A percentile compares a stretch with the other conserved stretches of the same genome.
Evolutionary conservation across 345 rosid species (phyloP).

Genomic region (Passiflora organensis): DNA sequence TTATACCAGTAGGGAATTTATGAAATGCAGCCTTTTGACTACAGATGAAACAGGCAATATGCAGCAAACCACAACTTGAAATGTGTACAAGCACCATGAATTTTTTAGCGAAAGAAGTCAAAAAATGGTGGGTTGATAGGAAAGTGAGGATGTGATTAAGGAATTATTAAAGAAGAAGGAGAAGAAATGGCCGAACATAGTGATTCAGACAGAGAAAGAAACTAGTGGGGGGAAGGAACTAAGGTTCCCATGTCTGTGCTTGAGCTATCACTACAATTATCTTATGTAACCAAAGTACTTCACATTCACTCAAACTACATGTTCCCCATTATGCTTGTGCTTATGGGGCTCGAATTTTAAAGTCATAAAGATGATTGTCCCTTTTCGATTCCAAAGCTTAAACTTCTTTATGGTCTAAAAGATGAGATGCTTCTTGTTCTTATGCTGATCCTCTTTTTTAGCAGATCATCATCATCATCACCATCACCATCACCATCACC

Average conservation of each 20-base stretch:
- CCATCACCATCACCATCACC: too few species aligned
- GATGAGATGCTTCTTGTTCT: slow-evolving; percentile 29
- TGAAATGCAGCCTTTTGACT: too few species aligned
- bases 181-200: too few species aligned
- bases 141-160: too few species aligned
- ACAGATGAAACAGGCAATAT: too few species aligned
- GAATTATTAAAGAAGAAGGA: too few species aligned
- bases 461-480: neutral
- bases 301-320: slow-evolving; percentile 6
- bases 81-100: too few species aligned
- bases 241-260: slow-evolving; percentile 4
- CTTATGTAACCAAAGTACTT: neutral
- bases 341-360: slow-evolving; percentile 11
- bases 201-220: too few species aligned
- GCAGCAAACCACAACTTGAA: too few species aligned
- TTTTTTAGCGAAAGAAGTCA: too few species aligned
- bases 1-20: too few species aligned
- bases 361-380: slow-evolving; percentile 18
- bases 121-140: too few species aligned
- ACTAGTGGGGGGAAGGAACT: neutral
- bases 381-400: slow-evolving; percentile 27
- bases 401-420: slow-evolving; percentile 25
- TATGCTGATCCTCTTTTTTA: slow-evolving; percentile 2
- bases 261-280: neutral
- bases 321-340: slow-evolving; percentile 1